Evolutionary conservation across 306 rosid species (phyloP), one percentile per base, ranked within the genome.

Genomic region (Glycine soja): DNA sequence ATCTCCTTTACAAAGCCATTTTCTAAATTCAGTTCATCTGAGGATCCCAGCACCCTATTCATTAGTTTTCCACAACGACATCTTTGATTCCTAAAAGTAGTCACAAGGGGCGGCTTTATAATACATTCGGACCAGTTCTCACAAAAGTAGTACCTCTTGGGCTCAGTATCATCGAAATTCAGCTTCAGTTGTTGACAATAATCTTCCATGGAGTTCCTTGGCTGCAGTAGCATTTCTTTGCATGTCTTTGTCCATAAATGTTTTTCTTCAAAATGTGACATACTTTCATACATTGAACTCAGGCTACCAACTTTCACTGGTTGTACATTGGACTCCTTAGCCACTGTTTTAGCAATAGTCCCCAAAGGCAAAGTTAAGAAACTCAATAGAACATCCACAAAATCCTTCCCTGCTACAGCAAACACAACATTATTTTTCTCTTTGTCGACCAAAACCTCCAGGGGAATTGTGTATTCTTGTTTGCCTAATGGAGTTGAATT

Each of bases 291-390:
- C 34, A 66, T 6, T 3, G 80, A 43, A 15, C 24, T 78, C n/a
- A 78, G 3, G n/a, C 74, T 38, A 0, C 87, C 84, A 79, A 80
- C 3, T 48, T 9, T 68, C 2, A 74, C 46, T 0, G 54, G 3
- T 18, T 40, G 34, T 2, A 79, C 13, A 14, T 57, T 57, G 5
- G 81, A 72, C 4, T 46, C 64, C 5, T 72, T 11, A 1, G 45
- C 16, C 3, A 79, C 42, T 0, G 65, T 16, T 57, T 59, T 77
- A 11, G 66, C 75, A 66, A 82, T 61, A 0, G 80, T 65, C 3
- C 85, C 88, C 0, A 82, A 6, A n/a, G 82, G 80, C 16, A 80
- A 8, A 1, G 86, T 77, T 10, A 86, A 72, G 5, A 85, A 64
- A 45, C 51, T 69, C 0, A 80, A 34, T 1, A 80, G 75, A 18